Evolutionary conservation across 768 basidiomycete species (phyloP), one percentile per base, ranked within the genome.

Genomic region (Dentipellis fragilis): DNA sequence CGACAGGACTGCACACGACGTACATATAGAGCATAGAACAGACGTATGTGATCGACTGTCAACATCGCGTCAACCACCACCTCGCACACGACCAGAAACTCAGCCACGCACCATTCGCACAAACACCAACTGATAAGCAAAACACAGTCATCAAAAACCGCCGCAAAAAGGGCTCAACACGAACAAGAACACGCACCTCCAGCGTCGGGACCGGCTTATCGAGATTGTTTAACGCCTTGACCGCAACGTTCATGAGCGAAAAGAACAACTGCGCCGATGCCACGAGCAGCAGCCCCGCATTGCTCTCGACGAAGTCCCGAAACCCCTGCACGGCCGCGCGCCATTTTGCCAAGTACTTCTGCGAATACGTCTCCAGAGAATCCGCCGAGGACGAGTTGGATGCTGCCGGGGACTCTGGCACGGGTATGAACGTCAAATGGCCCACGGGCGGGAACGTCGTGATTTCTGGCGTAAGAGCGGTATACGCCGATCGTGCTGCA

Each of bases 201-300:
- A 83, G 66, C 4, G 79, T 73, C 4, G 80, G 76, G 11, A 84
- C 77, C 1, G 83, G 84, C 10, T 77, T 71, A 58, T 83, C 79
- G 4, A 84, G 68, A 17, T 66, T 69, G 56, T 81, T 78, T 57
- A 89, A 67, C 57, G 72, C 73, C 68, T 88, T 87, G 46, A 88
- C 85, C 5, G 76, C 69, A 3, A 83, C 70, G 51, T 81, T 81
- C 75, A 85, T 83, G 29, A 76, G 65, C 7, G 82, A 74, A 39
- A 84, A 76, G 67, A 83, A 83, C 12, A 81, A 69, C 63, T 86
- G 81, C 10, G 83, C 66, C 2, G 69, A 68, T 5, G 75, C 75
- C 16, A 89, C 75, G 16, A 86, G 72, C 36, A 85, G 66, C 52
- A 89, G 67, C 9, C 87, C 87, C 3, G 71, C 66, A 67, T 89